Base-by-base conservation (phyloP, 495 filamentous ascomycete genomes). In the Amniculicola lignicola region DNA sequence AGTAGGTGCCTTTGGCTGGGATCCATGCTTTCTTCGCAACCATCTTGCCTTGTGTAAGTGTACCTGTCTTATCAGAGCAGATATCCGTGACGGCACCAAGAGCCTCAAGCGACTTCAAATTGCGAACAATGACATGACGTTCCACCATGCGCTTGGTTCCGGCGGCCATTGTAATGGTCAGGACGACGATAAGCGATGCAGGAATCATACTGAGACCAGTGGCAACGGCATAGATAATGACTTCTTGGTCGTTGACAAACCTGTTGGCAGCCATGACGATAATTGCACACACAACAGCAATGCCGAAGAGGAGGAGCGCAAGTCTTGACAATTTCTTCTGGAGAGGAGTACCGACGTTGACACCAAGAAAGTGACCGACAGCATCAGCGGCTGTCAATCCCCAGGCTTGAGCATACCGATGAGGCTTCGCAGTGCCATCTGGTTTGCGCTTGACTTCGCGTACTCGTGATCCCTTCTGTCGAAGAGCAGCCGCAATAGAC, bases 141-240 rank as follows among this genome's bases (percentile, higher is more conserved):
- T 82, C 72, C 3, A 84, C 83, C 86, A 89, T 89, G 22, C 83
- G 79, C 69, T 83, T 85, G 4, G 83, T 86, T 22, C 85, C 86
- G 15, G 85, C 81, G 7, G 86, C 82, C 81, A 88, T 87, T 15
- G 85, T 88, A 55, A 88, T 87, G 0, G 86, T 88, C 57, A 89
- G 66, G 33, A 88, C 84, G 33, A 87, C 86, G 31, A 88, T 84
- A 44, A 89, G 74, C 54, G 82, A 85, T 47, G 86, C 86, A 3
- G 86, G 86, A 61, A 90, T 87, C 77, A 88, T 71, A 31, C 46
- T 59, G 25, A 70, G 59, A 43, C 65, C 67, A 11, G 69, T 71
- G 4, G 67, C 69, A 33, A 82, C 82, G 47, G 79, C 80, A 69
- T 89, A 88, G 62, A 88, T 82, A 54, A 88, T 82, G 44, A 86